Evolutionary conservation across 2,329 filamentous ascomycete genomes (phyloP).

Genomic region (Aureobasidium uvarum): DNA sequence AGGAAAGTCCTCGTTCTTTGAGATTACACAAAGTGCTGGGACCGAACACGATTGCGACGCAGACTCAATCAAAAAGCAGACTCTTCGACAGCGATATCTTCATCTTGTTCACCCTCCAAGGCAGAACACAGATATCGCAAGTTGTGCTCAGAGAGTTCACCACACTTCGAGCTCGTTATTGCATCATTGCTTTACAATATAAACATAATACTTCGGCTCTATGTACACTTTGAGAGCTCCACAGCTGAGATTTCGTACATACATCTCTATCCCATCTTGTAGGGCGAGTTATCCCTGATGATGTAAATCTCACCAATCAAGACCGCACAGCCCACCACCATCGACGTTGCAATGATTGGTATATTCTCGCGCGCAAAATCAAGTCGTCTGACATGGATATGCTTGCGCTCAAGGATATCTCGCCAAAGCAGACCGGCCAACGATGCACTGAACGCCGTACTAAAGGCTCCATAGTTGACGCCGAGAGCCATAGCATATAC

Average conservation of each 20-base stretch:
- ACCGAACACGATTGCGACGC: too few relatives aligned
- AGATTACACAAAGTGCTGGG: too few relatives aligned
- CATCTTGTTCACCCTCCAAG: too few relatives aligned
- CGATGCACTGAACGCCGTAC: conserved; percentile 68
- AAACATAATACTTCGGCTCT: background rate
- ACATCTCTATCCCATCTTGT: conserved; percentile 31
- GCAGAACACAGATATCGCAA: too few relatives aligned
- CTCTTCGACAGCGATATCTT: too few relatives aligned
- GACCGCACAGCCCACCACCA: conserved; percentile 62
- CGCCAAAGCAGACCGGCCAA: conserved; percentile 70
- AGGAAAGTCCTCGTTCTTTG: too few relatives aligned
- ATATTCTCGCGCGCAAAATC: conserved; percentile 69
- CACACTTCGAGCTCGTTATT: too few relatives aligned
- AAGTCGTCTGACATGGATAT: conserved; percentile 61
- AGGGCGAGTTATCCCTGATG: conserved; percentile 45
- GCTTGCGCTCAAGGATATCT: conserved; percentile 66
- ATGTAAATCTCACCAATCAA: conserved; percentile 65
- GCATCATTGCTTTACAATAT: too few relatives aligned
- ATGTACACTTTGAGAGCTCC: background rate
- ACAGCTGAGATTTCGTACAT: background rate
- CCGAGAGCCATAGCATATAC: conserved; percentile 73
- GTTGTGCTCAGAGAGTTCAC: too few relatives aligned
- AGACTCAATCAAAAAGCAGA: too few relatives aligned
- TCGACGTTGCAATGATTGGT: conserved; percentile 67
- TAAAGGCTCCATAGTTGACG: conserved; percentile 73